A percentile compares a stretch with the other conserved stretches of the same genome.
phyloP scores from a whole-genome alignment of 179 eudicot species.

The Gypsophila paniculata region DNA sequence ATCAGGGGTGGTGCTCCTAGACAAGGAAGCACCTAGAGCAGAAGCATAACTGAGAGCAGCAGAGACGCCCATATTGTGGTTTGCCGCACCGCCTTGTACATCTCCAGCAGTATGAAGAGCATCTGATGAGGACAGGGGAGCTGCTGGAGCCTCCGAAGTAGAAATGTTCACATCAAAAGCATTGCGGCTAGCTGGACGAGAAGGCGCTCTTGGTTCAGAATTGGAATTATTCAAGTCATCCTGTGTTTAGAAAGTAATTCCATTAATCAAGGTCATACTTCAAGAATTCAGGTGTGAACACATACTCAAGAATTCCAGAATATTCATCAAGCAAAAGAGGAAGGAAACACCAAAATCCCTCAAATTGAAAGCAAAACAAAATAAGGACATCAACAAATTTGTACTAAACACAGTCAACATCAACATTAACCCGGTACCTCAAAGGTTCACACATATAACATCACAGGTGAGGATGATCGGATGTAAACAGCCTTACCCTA shows the following conservation, averaged over 20 bases:
- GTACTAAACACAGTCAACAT: no score
- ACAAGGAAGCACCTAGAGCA: constrained; percentile 74
- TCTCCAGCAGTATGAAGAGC: constrained; percentile 29
- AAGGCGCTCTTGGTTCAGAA: constrained; percentile 52
- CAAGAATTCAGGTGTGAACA: neutral
- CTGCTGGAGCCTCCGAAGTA: constrained; percentile 55
- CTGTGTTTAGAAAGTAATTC: constrained; percentile 31
- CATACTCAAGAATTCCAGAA: neutral
- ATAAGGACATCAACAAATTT: neutral
- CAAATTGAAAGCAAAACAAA: neutral
- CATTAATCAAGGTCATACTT: constrained; percentile 8
- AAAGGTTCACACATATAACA: neutral
- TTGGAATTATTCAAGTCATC: constrained; percentile 61
- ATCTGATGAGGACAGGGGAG: constrained; percentile 43
- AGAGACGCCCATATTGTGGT: constrained; percentile 42
- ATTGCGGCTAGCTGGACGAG: constrained; percentile 91
- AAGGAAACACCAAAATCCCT: neutral
- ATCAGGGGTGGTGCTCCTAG: constrained; percentile 92
- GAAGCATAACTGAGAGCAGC: constrained; percentile 83
- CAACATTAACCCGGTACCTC: neutral
- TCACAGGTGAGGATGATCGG: neutral
- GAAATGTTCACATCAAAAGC: constrained; percentile 53
- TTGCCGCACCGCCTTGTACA: constrained; percentile 39
- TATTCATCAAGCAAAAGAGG: neutral
- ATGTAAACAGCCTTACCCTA: neutral